Conservation (phyloP, 2,329 filamentous ascomycete genomes). For the Thelonectria olida region DNA sequence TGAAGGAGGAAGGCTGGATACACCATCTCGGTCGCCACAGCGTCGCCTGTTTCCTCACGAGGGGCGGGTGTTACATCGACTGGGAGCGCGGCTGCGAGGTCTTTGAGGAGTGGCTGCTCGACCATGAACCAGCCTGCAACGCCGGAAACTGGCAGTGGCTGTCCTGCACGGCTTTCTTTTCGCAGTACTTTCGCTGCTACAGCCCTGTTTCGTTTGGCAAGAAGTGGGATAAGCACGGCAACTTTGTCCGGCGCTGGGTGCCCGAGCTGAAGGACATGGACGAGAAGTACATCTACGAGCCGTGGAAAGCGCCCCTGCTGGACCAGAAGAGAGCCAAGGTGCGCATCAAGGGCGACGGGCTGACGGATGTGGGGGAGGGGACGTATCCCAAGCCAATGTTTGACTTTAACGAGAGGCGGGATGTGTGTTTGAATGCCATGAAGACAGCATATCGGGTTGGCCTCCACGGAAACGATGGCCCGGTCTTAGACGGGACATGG, state of each 20-base stretch:
- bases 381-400: constrained; percentile 82
- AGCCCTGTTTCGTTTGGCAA: constrained; percentile 76
- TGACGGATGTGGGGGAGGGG: constrained; percentile 52
- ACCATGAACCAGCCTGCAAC: constrained; percentile 80
- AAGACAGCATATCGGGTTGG: constrained; percentile 75
- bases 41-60: constrained; percentile 83
- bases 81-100: constrained; percentile 84
- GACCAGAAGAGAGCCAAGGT: constrained; percentile 77
- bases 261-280: constrained; percentile 71
- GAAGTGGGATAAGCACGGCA: constrained; percentile 78
- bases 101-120: constrained; percentile 79
- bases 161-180: constrained; percentile 78
- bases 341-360: constrained; percentile 64
- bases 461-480: constrained; percentile 70
- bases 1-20: constrained; percentile 78
- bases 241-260: constrained; percentile 71
- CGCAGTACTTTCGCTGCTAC: constrained; percentile 77
- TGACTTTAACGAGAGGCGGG: constrained; percentile 72
- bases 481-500: constrained; percentile 69
- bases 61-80: constrained; percentile 79
- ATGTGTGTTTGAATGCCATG: constrained; percentile 72
- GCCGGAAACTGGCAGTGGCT: constrained; percentile 84
- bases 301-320: constrained; percentile 75
- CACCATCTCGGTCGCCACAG: constrained; percentile 81
- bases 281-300: constrained; percentile 80